A percentile compares a stretch with the other conserved stretches of the same genome.
phyloP scores from a whole-genome alignment of 768 basidiomycete species.

The Imleria badia region DNA sequence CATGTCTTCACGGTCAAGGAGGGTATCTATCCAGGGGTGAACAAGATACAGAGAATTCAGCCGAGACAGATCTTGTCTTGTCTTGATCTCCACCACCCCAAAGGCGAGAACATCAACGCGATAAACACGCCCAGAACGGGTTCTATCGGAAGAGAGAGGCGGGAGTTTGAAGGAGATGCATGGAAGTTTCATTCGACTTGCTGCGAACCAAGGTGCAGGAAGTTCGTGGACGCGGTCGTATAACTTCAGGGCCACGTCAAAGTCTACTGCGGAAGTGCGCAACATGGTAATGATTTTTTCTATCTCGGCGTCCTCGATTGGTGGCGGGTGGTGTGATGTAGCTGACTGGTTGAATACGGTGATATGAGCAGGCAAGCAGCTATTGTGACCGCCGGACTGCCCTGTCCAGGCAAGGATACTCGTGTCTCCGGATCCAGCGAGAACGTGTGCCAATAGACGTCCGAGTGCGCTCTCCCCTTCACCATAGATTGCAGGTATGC shows the following conservation, averaged over 20 bases:
- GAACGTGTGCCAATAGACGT: background rate
- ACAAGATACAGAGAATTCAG: background rate
- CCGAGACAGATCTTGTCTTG: background rate
- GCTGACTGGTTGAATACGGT: background rate
- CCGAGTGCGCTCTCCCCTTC: background rate
- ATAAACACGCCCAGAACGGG: background rate
- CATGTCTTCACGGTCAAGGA: background rate
- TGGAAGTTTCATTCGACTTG: background rate
- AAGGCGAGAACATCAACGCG: background rate
- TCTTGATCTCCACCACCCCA: background rate
- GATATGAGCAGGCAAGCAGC: constrained; percentile 1
- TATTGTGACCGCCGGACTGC: background rate
- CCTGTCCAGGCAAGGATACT: constrained; percentile 10
- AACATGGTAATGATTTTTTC: background rate
- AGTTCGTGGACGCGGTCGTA: background rate
- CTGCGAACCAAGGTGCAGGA: background rate
- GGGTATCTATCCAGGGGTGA: background rate
- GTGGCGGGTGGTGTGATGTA: background rate
- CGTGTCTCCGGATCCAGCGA: background rate
- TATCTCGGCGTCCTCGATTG: background rate
- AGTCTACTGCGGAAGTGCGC: background rate
- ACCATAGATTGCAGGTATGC: background rate
- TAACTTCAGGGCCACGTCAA: background rate
- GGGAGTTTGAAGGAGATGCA: background rate
- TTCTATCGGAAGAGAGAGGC: background rate